Evolutionary conservation across 331 rosid genomes (phyloP).

Genomic region (Phaseolus coccineus): DNA sequence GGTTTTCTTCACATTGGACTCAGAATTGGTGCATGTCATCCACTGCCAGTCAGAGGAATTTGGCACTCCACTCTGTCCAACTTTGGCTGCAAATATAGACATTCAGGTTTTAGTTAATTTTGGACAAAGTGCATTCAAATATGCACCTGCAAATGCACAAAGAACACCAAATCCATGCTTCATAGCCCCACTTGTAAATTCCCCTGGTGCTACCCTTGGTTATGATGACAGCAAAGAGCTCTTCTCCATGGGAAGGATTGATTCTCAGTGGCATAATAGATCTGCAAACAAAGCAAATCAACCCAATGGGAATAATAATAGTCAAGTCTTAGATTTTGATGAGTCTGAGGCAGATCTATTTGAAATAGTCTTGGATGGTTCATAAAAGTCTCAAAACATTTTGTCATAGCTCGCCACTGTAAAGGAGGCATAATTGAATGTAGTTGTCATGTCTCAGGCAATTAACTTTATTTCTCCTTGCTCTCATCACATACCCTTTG

Average conservation of each 20-base stretch:
- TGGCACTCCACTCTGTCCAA: conserved; percentile 72
- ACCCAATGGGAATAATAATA: conserved; percentile 36
- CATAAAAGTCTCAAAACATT: conserved; percentile 52
- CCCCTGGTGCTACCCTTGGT: conserved; percentile 54
- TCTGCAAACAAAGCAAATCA: conserved; percentile 53
- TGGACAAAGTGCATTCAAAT: conserved; percentile 84
- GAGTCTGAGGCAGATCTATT: conserved; percentile 85
- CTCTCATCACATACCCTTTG: background rate
- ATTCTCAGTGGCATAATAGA: conserved; percentile 71
- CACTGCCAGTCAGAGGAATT: conserved; percentile 80
- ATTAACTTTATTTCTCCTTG: background rate
- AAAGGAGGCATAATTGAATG: background rate
- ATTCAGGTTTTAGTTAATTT: conserved; percentile 71
- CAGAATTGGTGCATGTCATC: conserved; percentile 78
- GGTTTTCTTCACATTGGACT: conserved; percentile 87
- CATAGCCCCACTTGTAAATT: conserved; percentile 57
- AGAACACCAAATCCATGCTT: conserved; percentile 95
- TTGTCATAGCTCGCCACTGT: conserved; percentile 16
- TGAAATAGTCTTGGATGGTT: conserved; percentile 80
- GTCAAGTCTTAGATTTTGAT: conserved; percentile 54
- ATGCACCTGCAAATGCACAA: conserved; percentile 81
- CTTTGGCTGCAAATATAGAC: conserved; percentile 66
- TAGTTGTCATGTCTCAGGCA: background rate
- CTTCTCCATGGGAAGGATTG: conserved; percentile 91
- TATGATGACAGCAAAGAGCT: conserved; percentile 92